A percentile compares a stretch with the other conserved stretches of the same genome.
These are phyloP conservation scores for Roridomyces roridus DNA, from an alignment of 768 basidiomycete genomes.

Conservation along the genomic window DNA sequence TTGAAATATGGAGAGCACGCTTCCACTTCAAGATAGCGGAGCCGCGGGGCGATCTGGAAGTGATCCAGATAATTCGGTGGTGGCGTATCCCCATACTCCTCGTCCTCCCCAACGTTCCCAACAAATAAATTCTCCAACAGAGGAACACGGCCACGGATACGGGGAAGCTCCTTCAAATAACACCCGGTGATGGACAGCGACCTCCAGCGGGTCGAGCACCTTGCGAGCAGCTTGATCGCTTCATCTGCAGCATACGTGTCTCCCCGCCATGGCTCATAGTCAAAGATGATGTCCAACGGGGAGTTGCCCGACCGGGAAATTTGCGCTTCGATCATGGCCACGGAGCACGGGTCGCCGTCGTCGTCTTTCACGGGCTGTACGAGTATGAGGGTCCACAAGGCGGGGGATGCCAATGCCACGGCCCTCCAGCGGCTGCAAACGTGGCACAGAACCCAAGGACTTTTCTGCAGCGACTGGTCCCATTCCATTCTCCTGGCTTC, in stretches of 20 bases:
- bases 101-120: background rate
- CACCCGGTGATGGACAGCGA: background rate
- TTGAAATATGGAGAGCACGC: background rate
- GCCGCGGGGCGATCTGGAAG: constrained; percentile 1
- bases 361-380: background rate
- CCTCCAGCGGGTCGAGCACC: background rate
- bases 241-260: background rate
- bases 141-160: background rate
- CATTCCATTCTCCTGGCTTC: background rate
- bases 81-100: background rate
- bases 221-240: background rate
- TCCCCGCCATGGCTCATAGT: background rate
- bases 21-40: background rate
- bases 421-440: constrained; percentile 5
- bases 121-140: constrained; percentile 4
- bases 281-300: background rate
- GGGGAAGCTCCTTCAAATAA: background rate
- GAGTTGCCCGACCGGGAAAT: background rate
- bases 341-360: background rate
- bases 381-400: constrained; percentile 4
- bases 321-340: constrained; percentile 1
- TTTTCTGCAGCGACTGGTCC: background rate
- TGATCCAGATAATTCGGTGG: background rate
- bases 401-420: background rate
- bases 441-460: constrained; percentile 1